Evolutionary conservation across 306 rosid species (phyloP).

Genomic region (Mucuna pruriens): DNA sequence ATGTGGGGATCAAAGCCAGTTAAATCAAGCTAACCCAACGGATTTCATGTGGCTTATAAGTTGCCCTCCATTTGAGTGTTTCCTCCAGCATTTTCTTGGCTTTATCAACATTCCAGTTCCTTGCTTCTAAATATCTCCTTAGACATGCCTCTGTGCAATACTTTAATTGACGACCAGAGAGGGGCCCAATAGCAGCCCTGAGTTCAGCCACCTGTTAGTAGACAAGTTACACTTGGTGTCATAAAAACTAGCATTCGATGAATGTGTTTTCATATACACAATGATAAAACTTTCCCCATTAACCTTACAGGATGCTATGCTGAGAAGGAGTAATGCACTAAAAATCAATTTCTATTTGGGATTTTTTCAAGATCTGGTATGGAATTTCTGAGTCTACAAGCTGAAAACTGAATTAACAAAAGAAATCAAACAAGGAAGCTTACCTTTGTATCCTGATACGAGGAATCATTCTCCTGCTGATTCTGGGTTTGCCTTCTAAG

Average conservation of each 20-base stretch:
- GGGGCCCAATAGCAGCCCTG: slow-evolving; percentile 64
- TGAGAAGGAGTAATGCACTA: neutral
- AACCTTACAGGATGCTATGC: neutral
- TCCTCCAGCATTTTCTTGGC: slow-evolving; percentile 87
- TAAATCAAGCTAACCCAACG: slow-evolving; percentile 72
- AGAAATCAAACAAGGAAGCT: neutral
- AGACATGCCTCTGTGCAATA: slow-evolving; percentile 79
- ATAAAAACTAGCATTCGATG: neutral
- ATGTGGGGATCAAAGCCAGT: neutral
- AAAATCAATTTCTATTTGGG: slow-evolving; percentile 8
- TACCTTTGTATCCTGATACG: slow-evolving; percentile 71
- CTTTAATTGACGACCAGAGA: slow-evolving; percentile 68
- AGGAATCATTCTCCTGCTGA: slow-evolving; percentile 55
- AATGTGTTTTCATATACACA: slow-evolving; percentile 1
- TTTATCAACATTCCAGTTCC: slow-evolving; percentile 82
- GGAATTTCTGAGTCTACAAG: neutral
- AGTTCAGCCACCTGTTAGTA: slow-evolving; percentile 71
- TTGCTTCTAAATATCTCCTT: slow-evolving; percentile 80
- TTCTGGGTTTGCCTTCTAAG: slow-evolving; percentile 58
- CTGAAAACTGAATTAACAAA: neutral
- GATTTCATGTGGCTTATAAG: slow-evolving; percentile 87
- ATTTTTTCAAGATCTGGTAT: neutral
- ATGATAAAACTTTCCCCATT: neutral
- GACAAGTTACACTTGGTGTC: neutral
- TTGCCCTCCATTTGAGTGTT: slow-evolving; percentile 81